These are phyloP conservation scores for Ogataea polymorpha DNA, from an alignment of 805 yeast genomes.

Conservation along the genomic window DNA sequence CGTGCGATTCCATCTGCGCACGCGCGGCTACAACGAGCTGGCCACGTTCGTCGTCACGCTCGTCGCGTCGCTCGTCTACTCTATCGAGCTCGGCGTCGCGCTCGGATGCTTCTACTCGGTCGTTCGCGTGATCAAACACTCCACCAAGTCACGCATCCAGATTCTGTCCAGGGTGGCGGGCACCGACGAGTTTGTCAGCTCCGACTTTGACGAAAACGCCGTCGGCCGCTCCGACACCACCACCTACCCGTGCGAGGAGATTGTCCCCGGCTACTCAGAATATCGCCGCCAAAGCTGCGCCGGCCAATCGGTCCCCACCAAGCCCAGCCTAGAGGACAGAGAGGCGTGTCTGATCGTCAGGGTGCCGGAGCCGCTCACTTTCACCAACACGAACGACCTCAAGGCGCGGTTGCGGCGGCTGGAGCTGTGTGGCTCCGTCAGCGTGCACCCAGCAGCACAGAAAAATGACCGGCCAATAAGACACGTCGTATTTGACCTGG, in stretches of 20 bases:
- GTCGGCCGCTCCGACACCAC: too few species aligned
- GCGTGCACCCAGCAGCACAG: conserved; percentile 63
- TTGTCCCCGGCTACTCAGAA: conserved; percentile 7
- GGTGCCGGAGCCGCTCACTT: conserved; percentile 85
- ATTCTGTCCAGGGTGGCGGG: conserved; percentile 69
- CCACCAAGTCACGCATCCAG: conserved; percentile 80
- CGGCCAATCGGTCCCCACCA: not conserved
- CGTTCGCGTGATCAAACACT: conserved; percentile 73
- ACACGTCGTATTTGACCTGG: conserved; percentile 68
- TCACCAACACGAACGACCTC: conserved; percentile 79
- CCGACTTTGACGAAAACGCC: conserved; percentile 47
- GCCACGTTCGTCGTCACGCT: conserved; percentile 65
- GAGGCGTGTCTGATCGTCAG: conserved; percentile 77
- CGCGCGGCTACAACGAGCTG: conserved; percentile 76
- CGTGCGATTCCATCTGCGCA: conserved; percentile 63
- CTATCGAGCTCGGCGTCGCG: conserved; percentile 86
- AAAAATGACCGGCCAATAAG: conserved; percentile 38
- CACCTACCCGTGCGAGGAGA: conserved; percentile 8
- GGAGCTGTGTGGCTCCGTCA: conserved; percentile 73
- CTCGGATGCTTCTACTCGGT: conserved; percentile 83
- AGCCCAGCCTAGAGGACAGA: conserved; percentile 36
- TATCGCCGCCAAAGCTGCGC: conserved; percentile 4
- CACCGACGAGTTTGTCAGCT: conserved; percentile 62
- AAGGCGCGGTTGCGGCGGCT: conserved; percentile 63
- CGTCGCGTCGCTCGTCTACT: conserved; percentile 59